Percentiles rank a stretch among this genome's conserved stretches.
phyloP scores from a whole-genome alignment of 2,329 filamentous ascomycete species.

The Zarea fungicola region DNA sequence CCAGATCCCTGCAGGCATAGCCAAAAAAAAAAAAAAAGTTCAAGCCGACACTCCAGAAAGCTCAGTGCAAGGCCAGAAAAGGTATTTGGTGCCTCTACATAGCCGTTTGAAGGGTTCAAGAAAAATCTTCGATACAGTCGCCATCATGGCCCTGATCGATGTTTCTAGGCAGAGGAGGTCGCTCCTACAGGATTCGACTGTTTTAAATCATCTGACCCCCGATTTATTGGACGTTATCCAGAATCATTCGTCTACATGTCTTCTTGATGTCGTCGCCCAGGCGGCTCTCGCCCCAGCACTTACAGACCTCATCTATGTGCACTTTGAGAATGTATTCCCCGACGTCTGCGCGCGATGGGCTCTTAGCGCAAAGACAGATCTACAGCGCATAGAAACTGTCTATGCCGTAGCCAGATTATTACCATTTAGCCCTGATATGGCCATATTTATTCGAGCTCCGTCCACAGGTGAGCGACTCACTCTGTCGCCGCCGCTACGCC shows the following conservation, averaged over 20 bases:
- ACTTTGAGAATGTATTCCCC: conserved; percentile 70
- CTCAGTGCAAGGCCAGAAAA: conserved; percentile 8
- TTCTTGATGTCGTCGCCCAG: conserved; percentile 66
- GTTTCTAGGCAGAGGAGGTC: conserved; percentile 50
- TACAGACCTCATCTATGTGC: conserved; percentile 68
- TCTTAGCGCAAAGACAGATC: conserved; percentile 36
- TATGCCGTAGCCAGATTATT: conserved; percentile 74
- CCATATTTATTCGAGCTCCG: conserved; percentile 61
- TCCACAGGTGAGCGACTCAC: conserved; percentile 19
- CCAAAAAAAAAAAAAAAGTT: conserved; percentile 22
- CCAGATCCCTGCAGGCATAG: conserved; percentile 18
- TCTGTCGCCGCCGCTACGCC: conserved; percentile 13
- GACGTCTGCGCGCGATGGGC: conserved; percentile 82
- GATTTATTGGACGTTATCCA: conserved; percentile 66
- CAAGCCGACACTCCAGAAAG: conserved; percentile 7
- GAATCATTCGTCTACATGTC: conserved; percentile 56
- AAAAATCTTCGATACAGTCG: conserved; percentile 21
- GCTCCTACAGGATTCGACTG: conserved; percentile 49
- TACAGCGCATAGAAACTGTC: conserved; percentile 44
- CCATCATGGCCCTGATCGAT: conserved; percentile 51
- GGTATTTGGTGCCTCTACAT: conserved; percentile 11
- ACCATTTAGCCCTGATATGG: conserved; percentile 75
- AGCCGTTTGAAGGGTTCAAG: conserved; percentile 11
- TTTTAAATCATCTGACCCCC: conserved; percentile 57
- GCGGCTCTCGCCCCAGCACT: conserved; percentile 63